Conservation (phyloP, 2,329 filamentous ascomycete genomes). For the Trichoderma pleuroti region DNA sequence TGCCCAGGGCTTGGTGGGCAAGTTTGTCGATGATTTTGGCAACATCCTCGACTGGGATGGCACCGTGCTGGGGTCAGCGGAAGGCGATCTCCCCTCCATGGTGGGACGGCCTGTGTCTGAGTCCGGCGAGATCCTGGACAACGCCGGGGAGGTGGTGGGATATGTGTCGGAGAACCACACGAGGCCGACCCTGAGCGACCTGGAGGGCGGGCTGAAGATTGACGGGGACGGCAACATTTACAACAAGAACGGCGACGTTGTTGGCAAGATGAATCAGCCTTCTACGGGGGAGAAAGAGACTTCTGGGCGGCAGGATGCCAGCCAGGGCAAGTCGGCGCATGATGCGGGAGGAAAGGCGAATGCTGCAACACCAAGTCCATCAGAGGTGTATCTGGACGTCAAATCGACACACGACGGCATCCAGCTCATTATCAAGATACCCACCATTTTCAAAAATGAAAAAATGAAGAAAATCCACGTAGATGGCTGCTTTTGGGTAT, state of each 20-base stretch:
- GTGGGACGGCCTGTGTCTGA: conserved; percentile 46
- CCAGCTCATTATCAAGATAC: conserved; percentile 55
- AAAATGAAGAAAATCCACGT: background rate
- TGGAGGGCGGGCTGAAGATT: conserved; percentile 51
- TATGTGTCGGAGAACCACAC: conserved; percentile 61
- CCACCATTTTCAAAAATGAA: conserved; percentile 48
- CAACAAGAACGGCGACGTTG: conserved; percentile 52
- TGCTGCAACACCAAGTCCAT: conserved; percentile 40
- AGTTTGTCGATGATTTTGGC: conserved; percentile 51
- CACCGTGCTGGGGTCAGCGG: conserved; percentile 49
- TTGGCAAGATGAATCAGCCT: conserved; percentile 58
- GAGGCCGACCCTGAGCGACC: conserved; percentile 48
- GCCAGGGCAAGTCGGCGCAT: conserved; percentile 25
- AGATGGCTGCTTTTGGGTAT: background rate
- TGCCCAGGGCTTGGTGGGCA: conserved; percentile 44
- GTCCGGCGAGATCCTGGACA: conserved; percentile 60
- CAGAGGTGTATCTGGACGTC: conserved; percentile 55
- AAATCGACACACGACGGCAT: conserved; percentile 57
- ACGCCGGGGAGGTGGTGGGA: conserved; percentile 75
- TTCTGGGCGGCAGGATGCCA: background rate
- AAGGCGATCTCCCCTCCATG: conserved; percentile 54
- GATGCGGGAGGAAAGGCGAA: conserved; percentile 31
- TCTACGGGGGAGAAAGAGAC: background rate
- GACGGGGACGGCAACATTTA: conserved; percentile 57
- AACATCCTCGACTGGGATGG: conserved; percentile 50